Evolutionary conservation across 768 basidiomycete genomes (phyloP).

Genomic region (Grammothele lineata): DNA sequence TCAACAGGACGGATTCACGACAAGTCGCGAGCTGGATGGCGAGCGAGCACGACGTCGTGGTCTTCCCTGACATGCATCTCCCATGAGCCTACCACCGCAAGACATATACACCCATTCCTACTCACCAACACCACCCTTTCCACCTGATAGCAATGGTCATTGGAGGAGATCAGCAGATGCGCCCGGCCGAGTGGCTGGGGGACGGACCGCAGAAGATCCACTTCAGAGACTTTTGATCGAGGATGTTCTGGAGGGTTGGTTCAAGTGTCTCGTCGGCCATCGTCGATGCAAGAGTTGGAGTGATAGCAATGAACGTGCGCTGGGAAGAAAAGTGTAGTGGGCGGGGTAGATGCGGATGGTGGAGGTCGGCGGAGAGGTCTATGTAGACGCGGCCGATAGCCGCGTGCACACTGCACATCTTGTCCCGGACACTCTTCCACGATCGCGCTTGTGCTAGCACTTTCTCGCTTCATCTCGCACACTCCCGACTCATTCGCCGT

Average conservation of each 20-base stretch:
- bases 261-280: slow-evolving; percentile 67
- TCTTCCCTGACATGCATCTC: slow-evolving; percentile 68
- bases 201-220: slow-evolving; percentile 98
- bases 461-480: slow-evolving; percentile 7
- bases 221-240: slow-evolving; percentile 90
- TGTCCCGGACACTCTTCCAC: slow-evolving; percentile 10
- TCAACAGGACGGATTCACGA: slow-evolving; percentile 94
- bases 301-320: neutral
- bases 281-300: neutral
- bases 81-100: neutral
- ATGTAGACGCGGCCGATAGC: slow-evolving; percentile 9
- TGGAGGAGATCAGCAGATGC: no score
- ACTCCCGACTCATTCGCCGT: slow-evolving; percentile 9
- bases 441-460: slow-evolving; percentile 10
- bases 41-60: slow-evolving; percentile 94
- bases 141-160: slow-evolving; percentile 52
- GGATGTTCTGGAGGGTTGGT: slow-evolving; percentile 88
- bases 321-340: neutral
- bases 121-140: slow-evolving; percentile 97
- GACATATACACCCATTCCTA: slow-evolving; percentile 35
- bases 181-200: slow-evolving; percentile 9
- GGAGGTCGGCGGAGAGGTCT: neutral
- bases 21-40: slow-evolving; percentile 92
- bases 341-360: neutral
- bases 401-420: slow-evolving; percentile 10